Evolutionary conservation across 352 stramenopile species (phyloP).

Genomic region (Phytopythium montanum): DNA sequence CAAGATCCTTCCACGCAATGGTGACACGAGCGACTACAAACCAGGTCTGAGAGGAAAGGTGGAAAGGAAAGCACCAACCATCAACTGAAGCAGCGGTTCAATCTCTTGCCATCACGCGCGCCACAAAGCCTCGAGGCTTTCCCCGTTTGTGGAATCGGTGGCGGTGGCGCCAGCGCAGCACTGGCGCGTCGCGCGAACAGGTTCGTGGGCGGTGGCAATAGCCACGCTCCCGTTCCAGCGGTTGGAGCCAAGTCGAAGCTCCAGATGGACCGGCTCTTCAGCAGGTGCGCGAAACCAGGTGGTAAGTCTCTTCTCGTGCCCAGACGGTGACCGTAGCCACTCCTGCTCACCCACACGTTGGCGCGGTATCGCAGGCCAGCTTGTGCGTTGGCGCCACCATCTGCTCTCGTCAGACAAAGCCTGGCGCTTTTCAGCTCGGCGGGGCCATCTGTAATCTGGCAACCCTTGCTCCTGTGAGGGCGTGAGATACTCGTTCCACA

Average conservation of each 20-base stretch:
- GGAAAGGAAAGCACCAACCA: background rate
- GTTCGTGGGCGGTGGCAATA: constrained; percentile 3
- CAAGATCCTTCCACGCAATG: background rate
- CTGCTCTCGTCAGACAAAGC: constrained; percentile 5
- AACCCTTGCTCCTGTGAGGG: constrained; percentile 9
- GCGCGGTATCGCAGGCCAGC: constrained; percentile 1
- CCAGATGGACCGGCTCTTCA: constrained; percentile 10
- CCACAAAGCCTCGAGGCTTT: background rate
- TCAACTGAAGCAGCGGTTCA: background rate
- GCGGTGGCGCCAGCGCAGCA: background rate
- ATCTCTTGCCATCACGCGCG: background rate
- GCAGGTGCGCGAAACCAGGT: constrained; percentile 8
- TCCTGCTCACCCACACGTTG: background rate
- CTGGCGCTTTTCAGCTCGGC: constrained; percentile 2
- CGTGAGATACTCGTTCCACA: background rate
- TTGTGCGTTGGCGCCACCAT: constrained; percentile 5
- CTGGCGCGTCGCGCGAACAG: background rate
- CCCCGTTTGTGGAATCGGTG: constrained; percentile 7
- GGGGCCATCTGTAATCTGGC: constrained; percentile 35
- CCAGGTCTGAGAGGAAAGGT: background rate
- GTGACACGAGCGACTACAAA: background rate
- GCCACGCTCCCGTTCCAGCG: background rate
- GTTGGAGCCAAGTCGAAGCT: background rate
- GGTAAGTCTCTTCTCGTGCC: background rate
- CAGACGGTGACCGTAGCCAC: constrained; percentile 5